These are phyloP conservation scores for Spizellomyces punctatus DNA, from an alignment of 192 early-diverging fungal genomes.

Conservation along the genomic window DNA sequence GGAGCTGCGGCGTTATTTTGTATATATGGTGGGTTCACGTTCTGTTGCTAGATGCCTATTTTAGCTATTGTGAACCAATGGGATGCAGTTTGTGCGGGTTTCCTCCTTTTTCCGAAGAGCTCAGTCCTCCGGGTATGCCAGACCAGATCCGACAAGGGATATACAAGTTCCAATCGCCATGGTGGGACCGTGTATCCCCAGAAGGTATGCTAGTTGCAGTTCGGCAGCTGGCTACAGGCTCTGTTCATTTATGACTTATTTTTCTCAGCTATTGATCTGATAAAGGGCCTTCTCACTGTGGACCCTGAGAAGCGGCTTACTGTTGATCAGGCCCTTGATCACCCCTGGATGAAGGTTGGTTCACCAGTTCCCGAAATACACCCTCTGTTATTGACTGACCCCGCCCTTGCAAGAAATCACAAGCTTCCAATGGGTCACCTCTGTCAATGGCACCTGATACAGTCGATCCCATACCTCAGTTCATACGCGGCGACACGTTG, in stretches of 20 bases:
- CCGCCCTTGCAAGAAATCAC: no score
- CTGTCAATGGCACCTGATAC: no score
- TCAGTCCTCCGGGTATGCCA: constrained; percentile 32
- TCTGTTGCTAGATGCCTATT: neutral
- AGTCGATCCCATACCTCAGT: no score
- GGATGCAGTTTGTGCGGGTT: constrained; percentile 63
- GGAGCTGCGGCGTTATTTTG: constrained; percentile 87
- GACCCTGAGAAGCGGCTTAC: constrained; percentile 72
- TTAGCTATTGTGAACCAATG: neutral
- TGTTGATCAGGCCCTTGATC: constrained; percentile 69
- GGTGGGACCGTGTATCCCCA: constrained; percentile 68
- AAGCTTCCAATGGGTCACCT: no score
- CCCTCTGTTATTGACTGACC: no score
- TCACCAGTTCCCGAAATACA: no score
- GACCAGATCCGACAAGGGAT: constrained; percentile 59
- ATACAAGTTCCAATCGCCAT: constrained; percentile 67
- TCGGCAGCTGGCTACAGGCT: neutral
- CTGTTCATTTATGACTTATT: neutral
- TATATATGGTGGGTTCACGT: constrained; percentile 64
- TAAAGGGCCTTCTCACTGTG: constrained; percentile 53
- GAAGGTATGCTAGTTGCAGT: constrained; percentile 32
- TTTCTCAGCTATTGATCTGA: constrained; percentile 25
- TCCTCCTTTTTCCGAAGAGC: constrained; percentile 73
- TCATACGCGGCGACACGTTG: no score
- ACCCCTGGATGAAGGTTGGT: constrained; percentile 54